Conservation (phyloP, 108 stramenopile genomes). For the Aurantiochytrium sp. region DNA sequence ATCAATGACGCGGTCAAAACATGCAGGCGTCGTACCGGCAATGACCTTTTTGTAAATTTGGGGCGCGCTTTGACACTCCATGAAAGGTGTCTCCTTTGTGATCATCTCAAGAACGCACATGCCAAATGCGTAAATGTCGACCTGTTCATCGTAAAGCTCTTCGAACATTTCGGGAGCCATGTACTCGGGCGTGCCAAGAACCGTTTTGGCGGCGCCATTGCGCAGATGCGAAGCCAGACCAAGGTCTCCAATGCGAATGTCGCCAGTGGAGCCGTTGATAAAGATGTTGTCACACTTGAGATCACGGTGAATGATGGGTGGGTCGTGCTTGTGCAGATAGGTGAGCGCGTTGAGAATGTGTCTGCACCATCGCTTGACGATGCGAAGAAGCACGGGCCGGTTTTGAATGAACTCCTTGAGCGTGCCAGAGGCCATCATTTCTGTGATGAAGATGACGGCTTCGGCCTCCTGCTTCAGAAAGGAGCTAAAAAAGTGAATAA, state of each 20-base stretch:
- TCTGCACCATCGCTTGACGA: constrained; percentile 87
- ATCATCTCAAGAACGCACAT: constrained; percentile 96
- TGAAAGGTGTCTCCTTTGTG: constrained; percentile 87
- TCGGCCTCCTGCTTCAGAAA: constrained; percentile 9
- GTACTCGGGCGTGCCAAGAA: constrained; percentile 92
- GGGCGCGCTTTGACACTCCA: constrained; percentile 82
- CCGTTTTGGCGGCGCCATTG: not conserved
- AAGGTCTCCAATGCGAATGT: constrained; percentile 91
- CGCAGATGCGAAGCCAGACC: constrained; percentile 49
- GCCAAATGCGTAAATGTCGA: constrained; percentile 97
- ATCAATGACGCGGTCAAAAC: constrained; percentile 63
- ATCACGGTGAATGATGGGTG: constrained; percentile 96
- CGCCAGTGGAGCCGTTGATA: constrained; percentile 91
- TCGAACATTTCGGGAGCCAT: constrained; percentile 83
- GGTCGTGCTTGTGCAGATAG: constrained; percentile 91
- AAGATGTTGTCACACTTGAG: constrained; percentile 95
- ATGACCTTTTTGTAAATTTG: constrained; percentile 91
- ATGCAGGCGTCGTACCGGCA: constrained; percentile 69
- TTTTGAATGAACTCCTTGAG: constrained; percentile 83
- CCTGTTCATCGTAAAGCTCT: constrained; percentile 85
- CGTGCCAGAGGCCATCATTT: constrained; percentile 86
- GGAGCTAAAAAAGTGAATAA: not conserved
- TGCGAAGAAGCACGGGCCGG: constrained; percentile 88
- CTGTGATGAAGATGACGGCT: constrained; percentile 78
- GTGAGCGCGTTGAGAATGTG: constrained; percentile 88